Percentiles rank a stretch among this genome's conserved stretches.
Evolutionary conservation across 2,329 filamentous ascomycete species (phyloP).

Genomic region (Rutstroemia sp.): DNA sequence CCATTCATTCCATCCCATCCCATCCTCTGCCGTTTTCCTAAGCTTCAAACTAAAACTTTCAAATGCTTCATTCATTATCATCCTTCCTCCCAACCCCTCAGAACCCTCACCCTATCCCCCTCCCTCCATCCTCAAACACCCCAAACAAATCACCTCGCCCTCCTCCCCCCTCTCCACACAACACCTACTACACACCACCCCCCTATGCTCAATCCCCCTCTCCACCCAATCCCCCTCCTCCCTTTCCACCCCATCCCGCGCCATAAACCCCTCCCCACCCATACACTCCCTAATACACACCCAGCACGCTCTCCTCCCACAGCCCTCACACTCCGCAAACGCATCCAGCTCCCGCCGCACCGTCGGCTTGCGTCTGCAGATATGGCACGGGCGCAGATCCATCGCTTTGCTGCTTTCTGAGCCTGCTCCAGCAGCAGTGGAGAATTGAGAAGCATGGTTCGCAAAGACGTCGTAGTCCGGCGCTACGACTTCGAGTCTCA

Average conservation of each 20-base stretch:
- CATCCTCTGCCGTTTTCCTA: too few species aligned
- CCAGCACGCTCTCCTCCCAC: slow-evolving; percentile 56
- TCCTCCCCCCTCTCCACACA: slow-evolving; percentile 58
- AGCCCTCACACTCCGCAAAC: slow-evolving; percentile 57
- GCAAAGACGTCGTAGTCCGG: background rate
- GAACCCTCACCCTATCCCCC: background rate
- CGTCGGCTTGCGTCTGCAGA: slow-evolving; percentile 58
- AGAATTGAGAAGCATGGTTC: background rate
- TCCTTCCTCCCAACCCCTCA: too few species aligned
- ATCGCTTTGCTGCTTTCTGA: background rate
- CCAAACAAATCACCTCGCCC: slow-evolving; percentile 59
- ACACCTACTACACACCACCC: slow-evolving; percentile 58
- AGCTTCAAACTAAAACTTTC: too few species aligned
- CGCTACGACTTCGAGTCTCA: background rate
- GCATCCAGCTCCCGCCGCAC: slow-evolving; percentile 59
- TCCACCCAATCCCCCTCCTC: background rate
- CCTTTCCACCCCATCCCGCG: background rate
- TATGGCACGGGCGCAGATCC: slow-evolving; percentile 51
- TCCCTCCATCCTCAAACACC: slow-evolving; percentile 40
- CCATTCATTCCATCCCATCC: too few species aligned
- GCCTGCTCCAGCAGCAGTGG: background rate
- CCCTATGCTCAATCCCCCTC: slow-evolving; percentile 13
- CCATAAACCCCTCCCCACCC: slow-evolving; percentile 13
- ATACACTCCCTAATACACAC: slow-evolving; percentile 59
- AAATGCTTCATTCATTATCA: background rate